Evolutionary conservation across 2,329 filamentous ascomycete species (phyloP), one percentile per base, ranked within the genome.

Genomic region (Arthroderma sp.): DNA sequence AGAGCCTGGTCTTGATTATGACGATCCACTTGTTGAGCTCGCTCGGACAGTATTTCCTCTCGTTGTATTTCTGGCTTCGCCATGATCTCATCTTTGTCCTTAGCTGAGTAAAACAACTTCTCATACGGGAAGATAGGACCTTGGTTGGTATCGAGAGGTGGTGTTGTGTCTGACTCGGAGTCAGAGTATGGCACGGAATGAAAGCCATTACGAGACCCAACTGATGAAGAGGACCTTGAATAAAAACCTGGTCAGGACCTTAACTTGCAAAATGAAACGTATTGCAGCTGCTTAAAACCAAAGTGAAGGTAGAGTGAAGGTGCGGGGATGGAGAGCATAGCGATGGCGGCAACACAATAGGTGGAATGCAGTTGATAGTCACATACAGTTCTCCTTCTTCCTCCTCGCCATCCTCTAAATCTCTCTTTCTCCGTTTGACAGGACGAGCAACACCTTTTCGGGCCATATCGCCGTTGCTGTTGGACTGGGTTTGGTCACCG

Each of bases 101-200:
- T 73, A 38, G 78, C 72, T 52, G 78, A 83, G 55, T 77, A 75
- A 61, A 85, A 91, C 57, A 91, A 80, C 54, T 89, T 88, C 52
- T 98, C 91, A 50, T 94, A 75, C 0, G 89, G 87, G 59, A 93
- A 79, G 56, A 62, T 82, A 70, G 57, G 81, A 4, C 65, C 63
- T 43, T 68, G 63, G 36, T 66, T 64, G 27, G 57, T 66, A 44
- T 65, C 65, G 28, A 55, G 58, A 29, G 57, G 56, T 42, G 74
- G 67, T 44, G 72, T 65, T 46, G 71, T 68, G 52, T 84, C 80
- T 27, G 84, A 85, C 51, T 86, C 82, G 38, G 83, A 91, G 61
- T 91, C 85, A 48, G 89, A 86, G 86, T 94, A 94, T 22, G 85
- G 82, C 22, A 81, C 87, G 7, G 87, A 94, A 56, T 81, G 76